phyloP scores from a whole-genome alignment of 192 early-diverging fungal genomes.

The Backusella parvicylindrica region DNA sequence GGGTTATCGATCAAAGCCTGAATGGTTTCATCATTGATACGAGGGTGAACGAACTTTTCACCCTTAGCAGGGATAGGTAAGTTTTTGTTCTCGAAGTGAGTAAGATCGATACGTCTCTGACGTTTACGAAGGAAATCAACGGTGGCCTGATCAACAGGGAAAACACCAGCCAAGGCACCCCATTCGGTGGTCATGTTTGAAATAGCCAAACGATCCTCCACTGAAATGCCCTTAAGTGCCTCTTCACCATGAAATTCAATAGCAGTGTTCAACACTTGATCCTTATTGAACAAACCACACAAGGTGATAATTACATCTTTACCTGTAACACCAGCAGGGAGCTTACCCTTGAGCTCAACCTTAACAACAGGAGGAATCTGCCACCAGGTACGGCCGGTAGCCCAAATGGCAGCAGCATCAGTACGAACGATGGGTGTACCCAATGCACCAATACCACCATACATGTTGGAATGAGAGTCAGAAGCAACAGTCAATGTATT shows the following conservation, averaged over 20 bases:
- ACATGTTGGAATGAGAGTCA: slow-evolving; percentile 99
- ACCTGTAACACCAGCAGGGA: slow-evolving; percentile 85
- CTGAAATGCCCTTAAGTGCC: slow-evolving; percentile 55
- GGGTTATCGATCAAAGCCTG: slow-evolving; percentile 38
- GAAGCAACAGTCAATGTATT: slow-evolving; percentile 92
- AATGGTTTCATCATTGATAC: slow-evolving; percentile 51
- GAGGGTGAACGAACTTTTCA: slow-evolving; percentile 49
- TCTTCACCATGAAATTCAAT: slow-evolving; percentile 91
- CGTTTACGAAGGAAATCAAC: slow-evolving; percentile 70
- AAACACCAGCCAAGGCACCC: slow-evolving; percentile 97
- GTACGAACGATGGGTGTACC: slow-evolving; percentile 98
- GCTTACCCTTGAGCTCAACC: slow-evolving; percentile 78
- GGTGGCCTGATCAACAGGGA: slow-evolving; percentile 85
- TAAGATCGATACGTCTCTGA: slow-evolving; percentile 46
- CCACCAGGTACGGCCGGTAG: slow-evolving; percentile 98
- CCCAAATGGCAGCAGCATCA: slow-evolving; percentile 98
- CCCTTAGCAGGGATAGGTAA: slow-evolving; percentile 39
- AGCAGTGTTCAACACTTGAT: slow-evolving; percentile 95
- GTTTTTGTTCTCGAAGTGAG: slow-evolving; percentile 52
- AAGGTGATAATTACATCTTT: slow-evolving; percentile 97
- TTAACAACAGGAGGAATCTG: slow-evolving; percentile 93
- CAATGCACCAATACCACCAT: slow-evolving; percentile 92
- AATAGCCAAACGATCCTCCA: slow-evolving; percentile 93
- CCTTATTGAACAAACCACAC: slow-evolving; percentile 89
- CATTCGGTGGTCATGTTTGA: slow-evolving; percentile 99